Conservation (phyloP, 176 grass and related monocot species). For the Musa acuminata region DNA sequence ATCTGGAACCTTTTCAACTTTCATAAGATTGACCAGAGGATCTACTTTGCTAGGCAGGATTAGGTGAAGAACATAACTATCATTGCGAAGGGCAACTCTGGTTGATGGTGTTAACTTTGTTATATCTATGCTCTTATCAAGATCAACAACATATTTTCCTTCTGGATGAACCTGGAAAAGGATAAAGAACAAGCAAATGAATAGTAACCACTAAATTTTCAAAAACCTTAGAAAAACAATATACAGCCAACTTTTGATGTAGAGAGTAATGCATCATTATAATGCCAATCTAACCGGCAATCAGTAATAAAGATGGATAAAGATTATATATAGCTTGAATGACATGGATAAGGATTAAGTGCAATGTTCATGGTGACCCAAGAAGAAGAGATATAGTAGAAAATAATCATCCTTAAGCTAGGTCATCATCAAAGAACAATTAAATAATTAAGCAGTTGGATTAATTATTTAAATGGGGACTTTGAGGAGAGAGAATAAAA, state of each 20-base stretch:
- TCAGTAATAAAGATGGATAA: too few species aligned
- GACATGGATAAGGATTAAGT: too few species aligned
- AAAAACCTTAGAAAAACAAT: background rate
- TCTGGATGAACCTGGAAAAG: slow-evolving; percentile 85
- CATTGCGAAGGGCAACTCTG: slow-evolving; percentile 95
- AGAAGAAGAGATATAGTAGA: too few species aligned
- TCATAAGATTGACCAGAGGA: slow-evolving; percentile 97
- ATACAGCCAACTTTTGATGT: background rate
- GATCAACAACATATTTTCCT: slow-evolving; percentile 95
- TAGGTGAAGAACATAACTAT: slow-evolving; percentile 93
- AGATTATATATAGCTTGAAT: too few species aligned
- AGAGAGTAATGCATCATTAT: background rate
- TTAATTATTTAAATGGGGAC: too few species aligned
- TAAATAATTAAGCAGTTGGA: too few species aligned
- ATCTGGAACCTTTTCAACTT: slow-evolving; percentile 99
- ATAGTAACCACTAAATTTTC: background rate
- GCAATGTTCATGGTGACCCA: too few species aligned
- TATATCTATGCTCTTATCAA: slow-evolving; percentile 96
- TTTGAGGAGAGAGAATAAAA: too few species aligned
- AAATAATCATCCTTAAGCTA: too few species aligned
- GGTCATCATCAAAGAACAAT: too few species aligned
- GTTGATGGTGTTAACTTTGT: slow-evolving; percentile 95
- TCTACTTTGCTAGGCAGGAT: slow-evolving; percentile 95
- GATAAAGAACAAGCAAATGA: slow-evolving; percentile 1
- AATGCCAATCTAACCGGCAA: background rate